phyloP scores from a whole-genome alignment of 1,284 basidiomycete genomes.

The Hemileia vastatrix region DNA sequence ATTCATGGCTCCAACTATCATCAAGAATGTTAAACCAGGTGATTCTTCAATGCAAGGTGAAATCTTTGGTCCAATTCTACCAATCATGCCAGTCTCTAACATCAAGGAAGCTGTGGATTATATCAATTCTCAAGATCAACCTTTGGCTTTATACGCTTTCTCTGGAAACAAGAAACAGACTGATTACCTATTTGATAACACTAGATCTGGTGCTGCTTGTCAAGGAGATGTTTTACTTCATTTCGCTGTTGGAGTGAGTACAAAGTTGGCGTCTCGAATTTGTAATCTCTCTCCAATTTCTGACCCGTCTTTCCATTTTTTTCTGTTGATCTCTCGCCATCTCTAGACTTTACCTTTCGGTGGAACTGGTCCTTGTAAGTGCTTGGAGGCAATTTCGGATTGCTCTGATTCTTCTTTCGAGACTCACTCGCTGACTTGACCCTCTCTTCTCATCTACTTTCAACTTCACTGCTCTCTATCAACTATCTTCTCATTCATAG shows the following conservation, averaged over 20 bases:
- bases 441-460: too few relatives aligned
- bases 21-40: slow-evolving; percentile 55
- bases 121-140: slow-evolving; percentile 62
- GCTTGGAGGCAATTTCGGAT: slow-evolving; percentile 51
- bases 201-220: slow-evolving; percentile 31
- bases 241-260: slow-evolving; percentile 54
- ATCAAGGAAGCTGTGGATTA: slow-evolving; percentile 65
- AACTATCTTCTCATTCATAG: not conserved
- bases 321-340: too few relatives aligned
- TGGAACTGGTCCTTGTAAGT: slow-evolving; percentile 47
- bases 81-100: slow-evolving; percentile 62
- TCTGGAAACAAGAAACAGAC: slow-evolving; percentile 55
- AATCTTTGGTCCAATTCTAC: slow-evolving; percentile 62
- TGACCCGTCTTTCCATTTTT: too few relatives aligned
- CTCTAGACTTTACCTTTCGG: too few relatives aligned
- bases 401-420: slow-evolving; percentile 50
- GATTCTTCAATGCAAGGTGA: slow-evolving; percentile 57
- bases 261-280: too few relatives aligned
- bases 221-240: slow-evolving; percentile 32
- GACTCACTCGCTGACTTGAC: slow-evolving; percentile 16
- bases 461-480: too few relatives aligned
- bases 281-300: too few relatives aligned
- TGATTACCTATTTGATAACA: slow-evolving; percentile 49
- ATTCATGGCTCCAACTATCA: slow-evolving; percentile 58
- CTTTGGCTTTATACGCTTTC: slow-evolving; percentile 68